Percentiles rank a stretch among this genome's conserved stretches.
These are phyloP conservation scores for Priceomyces castillae DNA, from an alignment of 805 yeast genomes.

Conservation along the genomic window DNA sequence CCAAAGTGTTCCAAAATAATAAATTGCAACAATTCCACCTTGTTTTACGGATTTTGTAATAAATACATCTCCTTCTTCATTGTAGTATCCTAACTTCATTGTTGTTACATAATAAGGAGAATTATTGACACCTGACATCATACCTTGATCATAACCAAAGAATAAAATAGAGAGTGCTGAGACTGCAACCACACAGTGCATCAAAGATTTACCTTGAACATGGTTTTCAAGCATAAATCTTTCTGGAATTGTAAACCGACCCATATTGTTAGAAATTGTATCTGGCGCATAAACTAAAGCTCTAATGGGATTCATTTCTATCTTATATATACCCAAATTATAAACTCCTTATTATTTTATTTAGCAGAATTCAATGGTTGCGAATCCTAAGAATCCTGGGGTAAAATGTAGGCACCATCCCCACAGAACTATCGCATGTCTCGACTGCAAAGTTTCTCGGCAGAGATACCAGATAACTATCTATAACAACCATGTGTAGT, in stretches of 20 bases:
- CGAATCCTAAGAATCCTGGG: neutral
- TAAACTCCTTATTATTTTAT: no score
- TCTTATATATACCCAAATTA: no score
- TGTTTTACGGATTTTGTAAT: slow-evolving; percentile 9
- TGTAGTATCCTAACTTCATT: slow-evolving; percentile 17
- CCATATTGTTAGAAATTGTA: neutral
- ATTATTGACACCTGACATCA: slow-evolving; percentile 36
- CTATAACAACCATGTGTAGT: no score
- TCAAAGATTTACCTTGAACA: slow-evolving; percentile 4
- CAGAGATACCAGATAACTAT: no score
- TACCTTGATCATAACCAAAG: slow-evolving; percentile 45
- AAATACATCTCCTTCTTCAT: slow-evolving; percentile 9
- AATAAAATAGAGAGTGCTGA: slow-evolving; percentile 7
- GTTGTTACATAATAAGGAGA: slow-evolving; percentile 18
- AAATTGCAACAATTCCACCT: slow-evolving; percentile 20
- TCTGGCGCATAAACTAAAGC: no score
- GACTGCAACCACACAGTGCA: slow-evolving; percentile 6
- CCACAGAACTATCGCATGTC: neutral
- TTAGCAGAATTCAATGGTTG: neutral
- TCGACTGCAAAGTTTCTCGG: no score
- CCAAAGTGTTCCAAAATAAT: slow-evolving; percentile 24
- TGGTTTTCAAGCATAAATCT: slow-evolving; percentile 7
- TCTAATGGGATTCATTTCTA: no score
- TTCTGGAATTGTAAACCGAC: slow-evolving; percentile 3
- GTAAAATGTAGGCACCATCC: neutral